Conservation (phyloP, 1,139 yeast species). For the Blastobotrys persicus region DNA sequence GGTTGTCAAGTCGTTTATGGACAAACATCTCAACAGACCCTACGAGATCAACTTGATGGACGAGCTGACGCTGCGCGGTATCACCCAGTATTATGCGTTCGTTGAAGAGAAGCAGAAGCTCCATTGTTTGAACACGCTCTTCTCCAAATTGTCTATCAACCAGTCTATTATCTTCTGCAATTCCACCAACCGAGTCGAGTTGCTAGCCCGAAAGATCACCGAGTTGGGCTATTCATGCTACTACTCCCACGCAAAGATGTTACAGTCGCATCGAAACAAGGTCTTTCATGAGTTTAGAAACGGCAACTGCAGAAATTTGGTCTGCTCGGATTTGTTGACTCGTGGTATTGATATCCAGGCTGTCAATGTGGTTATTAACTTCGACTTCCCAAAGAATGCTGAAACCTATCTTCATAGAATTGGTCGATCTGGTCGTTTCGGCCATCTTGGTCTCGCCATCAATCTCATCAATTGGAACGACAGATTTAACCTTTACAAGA, state of each 20-base stretch:
- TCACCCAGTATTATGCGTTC: constrained; percentile 94
- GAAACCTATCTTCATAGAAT: constrained; percentile 97
- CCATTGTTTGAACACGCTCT: constrained; percentile 91
- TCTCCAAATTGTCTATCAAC: constrained; percentile 90
- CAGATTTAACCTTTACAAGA: constrained; percentile 86
- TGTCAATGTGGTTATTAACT: constrained; percentile 94
- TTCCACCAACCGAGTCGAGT: constrained; percentile 93
- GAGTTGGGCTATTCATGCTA: constrained; percentile 96
- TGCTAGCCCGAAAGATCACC: constrained; percentile 91
- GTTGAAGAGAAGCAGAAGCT: constrained; percentile 95
- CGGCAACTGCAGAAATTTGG: constrained; percentile 95
- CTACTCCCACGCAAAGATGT: constrained; percentile 97
- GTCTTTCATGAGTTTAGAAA: constrained; percentile 98
- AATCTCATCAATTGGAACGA: constrained; percentile 97
- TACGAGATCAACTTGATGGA: constrained; percentile 97
- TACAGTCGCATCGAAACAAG: constrained; percentile 94
- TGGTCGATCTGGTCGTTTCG: constrained; percentile 99
- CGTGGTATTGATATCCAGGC: constrained; percentile 99
- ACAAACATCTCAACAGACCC: constrained; percentile 83
- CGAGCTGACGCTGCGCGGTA: constrained; percentile 92
- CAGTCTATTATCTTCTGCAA: constrained; percentile 96
- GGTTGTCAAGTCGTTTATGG: constrained; percentile 91
- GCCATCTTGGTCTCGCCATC: constrained; percentile 96
- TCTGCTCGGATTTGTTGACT: constrained; percentile 92
- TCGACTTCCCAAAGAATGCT: constrained; percentile 97